These are phyloP conservation scores for Sarocladiaceae sp. DNA, from an alignment of 2,329 filamentous ascomycete species.

Conservation along the genomic window DNA sequence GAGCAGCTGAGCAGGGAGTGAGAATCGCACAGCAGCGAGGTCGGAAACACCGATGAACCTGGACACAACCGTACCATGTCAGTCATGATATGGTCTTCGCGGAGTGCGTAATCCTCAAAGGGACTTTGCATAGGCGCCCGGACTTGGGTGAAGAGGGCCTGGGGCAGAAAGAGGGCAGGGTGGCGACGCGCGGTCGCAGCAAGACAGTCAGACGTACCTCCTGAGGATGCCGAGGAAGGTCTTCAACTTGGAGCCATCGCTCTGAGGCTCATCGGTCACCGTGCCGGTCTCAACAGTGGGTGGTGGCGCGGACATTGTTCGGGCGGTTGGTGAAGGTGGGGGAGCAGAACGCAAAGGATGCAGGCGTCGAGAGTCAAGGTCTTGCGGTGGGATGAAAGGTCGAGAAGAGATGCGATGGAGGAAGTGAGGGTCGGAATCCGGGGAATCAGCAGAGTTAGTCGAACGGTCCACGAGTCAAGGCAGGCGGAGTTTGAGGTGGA, in stretches of 20 bases:
- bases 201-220: constrained; percentile 58
- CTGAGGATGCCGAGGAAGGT: constrained; percentile 83
- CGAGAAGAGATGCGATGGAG: no score
- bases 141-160: not conserved
- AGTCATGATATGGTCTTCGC: constrained; percentile 15
- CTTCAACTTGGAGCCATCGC: constrained; percentile 82
- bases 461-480: constrained; percentile 5
- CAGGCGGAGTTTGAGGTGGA: not conserved
- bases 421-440: not conserved
- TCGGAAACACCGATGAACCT: constrained; percentile 96
- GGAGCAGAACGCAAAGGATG: not conserved
- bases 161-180: constrained; percentile 7
- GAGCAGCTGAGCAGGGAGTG: constrained; percentile 86
- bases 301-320: constrained; percentile 16
- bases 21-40: constrained; percentile 93
- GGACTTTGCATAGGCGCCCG: not conserved
- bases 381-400: no score
- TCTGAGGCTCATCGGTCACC: constrained; percentile 41
- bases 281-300: constrained; percentile 23
- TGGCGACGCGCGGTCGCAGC: no score
- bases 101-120: not conserved
- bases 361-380: not conserved
- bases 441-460: not conserved
- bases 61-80: constrained; percentile 19
- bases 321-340: not conserved